Evolutionary conservation across 768 basidiomycete species (phyloP).

Genomic region (Hypholoma sublateritium): DNA sequence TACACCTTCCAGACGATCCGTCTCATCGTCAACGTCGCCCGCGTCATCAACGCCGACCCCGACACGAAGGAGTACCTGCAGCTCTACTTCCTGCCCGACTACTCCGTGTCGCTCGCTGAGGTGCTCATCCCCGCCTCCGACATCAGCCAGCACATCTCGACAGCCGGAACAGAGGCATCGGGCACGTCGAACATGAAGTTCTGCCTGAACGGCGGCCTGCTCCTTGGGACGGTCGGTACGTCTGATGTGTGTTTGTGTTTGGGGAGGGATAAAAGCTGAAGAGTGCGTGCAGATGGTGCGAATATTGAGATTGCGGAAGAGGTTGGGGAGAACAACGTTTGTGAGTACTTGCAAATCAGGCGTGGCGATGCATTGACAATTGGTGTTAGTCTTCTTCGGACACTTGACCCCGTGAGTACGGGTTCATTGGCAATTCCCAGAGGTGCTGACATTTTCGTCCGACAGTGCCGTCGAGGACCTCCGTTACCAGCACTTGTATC

Average conservation of each 20-base stretch:
- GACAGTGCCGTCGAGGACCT: conserved; percentile 76
- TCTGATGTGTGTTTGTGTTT: neutral
- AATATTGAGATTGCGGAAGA: conserved; percentile 98
- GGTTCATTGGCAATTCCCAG: neutral
- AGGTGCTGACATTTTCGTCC: neutral
- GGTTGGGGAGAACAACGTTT: conserved; percentile 89
- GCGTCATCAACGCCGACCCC: conserved; percentile 77
- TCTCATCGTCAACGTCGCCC: conserved; percentile 89
- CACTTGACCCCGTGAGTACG: conserved; percentile 67
- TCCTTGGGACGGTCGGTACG: conserved; percentile 79
- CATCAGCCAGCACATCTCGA: conserved; percentile 95
- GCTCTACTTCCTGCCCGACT: conserved; percentile 96
- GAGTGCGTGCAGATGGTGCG: conserved; percentile 66
- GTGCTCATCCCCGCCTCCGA: conserved; percentile 90
- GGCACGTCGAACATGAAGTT: conserved; percentile 90
- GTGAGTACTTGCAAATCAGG: conserved; percentile 45
- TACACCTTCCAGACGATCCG: conserved; percentile 66
- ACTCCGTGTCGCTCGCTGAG: conserved; percentile 83
- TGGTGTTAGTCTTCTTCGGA: conserved; percentile 77
- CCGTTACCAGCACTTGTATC: conserved; percentile 83
- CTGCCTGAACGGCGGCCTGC: conserved; percentile 85
- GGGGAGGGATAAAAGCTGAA: neutral
- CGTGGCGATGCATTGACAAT: neutral
- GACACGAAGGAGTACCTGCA: conserved; percentile 86
- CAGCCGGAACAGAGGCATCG: conserved; percentile 91